Evolutionary conservation across 1,139 yeast species (phyloP).

Genomic region (Arxiozyma slooffiae): DNA sequence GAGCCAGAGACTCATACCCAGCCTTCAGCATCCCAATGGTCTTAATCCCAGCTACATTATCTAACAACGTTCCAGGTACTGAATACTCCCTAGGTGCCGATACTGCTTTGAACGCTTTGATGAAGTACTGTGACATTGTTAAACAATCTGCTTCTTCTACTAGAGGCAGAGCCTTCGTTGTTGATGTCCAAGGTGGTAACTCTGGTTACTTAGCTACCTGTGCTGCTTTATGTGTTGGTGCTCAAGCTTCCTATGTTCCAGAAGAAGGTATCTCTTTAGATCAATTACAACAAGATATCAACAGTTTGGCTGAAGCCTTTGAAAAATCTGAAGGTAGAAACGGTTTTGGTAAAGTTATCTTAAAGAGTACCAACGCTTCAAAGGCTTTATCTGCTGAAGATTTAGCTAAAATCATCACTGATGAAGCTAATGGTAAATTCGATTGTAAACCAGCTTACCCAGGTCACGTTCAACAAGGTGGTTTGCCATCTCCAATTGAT

Average conservation of each 20-base stretch:
- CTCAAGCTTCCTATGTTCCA: constrained; percentile 87
- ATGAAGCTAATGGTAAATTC: constrained; percentile 54
- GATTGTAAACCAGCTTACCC: constrained; percentile 73
- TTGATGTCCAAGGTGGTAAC: constrained; percentile 95
- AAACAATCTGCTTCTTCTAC: constrained; percentile 93
- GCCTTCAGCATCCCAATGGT: constrained; percentile 91
- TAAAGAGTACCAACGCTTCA: constrained; percentile 63
- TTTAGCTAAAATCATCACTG: constrained; percentile 59
- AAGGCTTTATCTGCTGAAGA: constrained; percentile 57
- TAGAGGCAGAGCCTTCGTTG: constrained; percentile 88
- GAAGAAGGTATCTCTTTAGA: constrained; percentile 70
- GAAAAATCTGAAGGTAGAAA: constrained; percentile 68
- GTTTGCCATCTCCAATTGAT: constrained; percentile 69
- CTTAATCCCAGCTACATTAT: constrained; percentile 87
- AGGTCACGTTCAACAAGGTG: constrained; percentile 80
- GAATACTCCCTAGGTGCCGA: constrained; percentile 91
- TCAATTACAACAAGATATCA: constrained; percentile 69
- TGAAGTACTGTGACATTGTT: constrained; percentile 86
- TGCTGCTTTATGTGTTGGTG: constrained; percentile 86
- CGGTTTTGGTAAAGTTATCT: constrained; percentile 59
- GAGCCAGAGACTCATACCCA: constrained; percentile 66
- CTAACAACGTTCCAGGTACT: constrained; percentile 97
- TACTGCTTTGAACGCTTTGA: constrained; percentile 84
- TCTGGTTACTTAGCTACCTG: constrained; percentile 87
- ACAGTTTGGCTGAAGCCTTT: constrained; percentile 58